Evolutionary conservation across 2,329 filamentous ascomycete species (phyloP), one percentile per base, ranked within the genome.

Genomic region (Mycosphaerella arachidis): DNA sequence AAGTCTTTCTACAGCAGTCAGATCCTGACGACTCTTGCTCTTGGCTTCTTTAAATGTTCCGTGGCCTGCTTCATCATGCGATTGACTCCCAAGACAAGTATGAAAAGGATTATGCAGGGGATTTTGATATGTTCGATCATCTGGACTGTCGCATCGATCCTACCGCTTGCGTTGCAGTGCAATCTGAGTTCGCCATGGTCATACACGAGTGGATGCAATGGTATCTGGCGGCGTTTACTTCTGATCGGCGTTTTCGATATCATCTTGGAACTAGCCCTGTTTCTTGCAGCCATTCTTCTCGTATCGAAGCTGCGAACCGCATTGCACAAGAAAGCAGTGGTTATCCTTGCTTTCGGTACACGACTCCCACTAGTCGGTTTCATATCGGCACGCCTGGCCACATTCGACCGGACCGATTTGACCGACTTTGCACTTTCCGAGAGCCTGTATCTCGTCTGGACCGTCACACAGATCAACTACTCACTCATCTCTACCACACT

Each of bases 1-100:
- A 61, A 64, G 58, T 62, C 59, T 1, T 66, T 60, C 40, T 64
- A 66, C 51, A 54, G 58, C 31, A 63, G 62, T 57, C 61, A 63
- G 24, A 56, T 66, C 10, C 58, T 66, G 30, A 37, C 58, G 8
- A 51, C 62, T 12, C 45, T 57, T 6, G 59, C 62, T 1, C 58
- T 66, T 2, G 63, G 58, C 6, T 35, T 63, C 4, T 63, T 56
- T 40, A 65, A 64, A 40, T 61, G 52, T 35, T 66, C 60, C 16
- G 50, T 64, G 18, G 57, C 63, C 35, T 59, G 35, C 45, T 66
- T 64, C 56, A 61, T 64, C 51, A 53, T 64, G 29, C 54, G 62
- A 27, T 35, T 64, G 27, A 64, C 64, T 5, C 64, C 62, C 16
- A 60, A 63, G 20, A 61, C 59, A 20, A 59, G 53, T 6, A 45